Conservation (phyloP, 2,329 filamentous ascomycete genomes). For the Chalaropsis ovoidea region DNA sequence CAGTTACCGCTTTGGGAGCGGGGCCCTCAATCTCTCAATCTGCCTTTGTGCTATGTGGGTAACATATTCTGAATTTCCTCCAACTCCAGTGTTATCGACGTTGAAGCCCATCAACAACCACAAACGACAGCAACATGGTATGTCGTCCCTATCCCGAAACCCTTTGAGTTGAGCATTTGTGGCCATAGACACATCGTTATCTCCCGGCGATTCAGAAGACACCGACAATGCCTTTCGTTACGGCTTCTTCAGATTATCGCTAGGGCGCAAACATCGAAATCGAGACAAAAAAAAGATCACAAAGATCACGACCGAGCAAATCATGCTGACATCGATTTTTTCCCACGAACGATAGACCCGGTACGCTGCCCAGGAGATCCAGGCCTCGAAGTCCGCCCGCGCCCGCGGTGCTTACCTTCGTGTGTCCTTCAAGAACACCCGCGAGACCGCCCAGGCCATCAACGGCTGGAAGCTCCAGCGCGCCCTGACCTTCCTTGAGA, state of each 20-base stretch:
- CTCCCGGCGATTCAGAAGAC: slow-evolving; percentile 8
- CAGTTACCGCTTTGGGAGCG: slow-evolving; percentile 24
- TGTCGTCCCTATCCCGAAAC: slow-evolving; percentile 22
- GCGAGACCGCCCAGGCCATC: slow-evolving; percentile 98
- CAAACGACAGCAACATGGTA: slow-evolving; percentile 26
- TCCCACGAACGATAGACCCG: slow-evolving; percentile 55
- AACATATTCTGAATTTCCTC: slow-evolving; percentile 26
- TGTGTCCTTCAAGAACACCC: slow-evolving; percentile 99
- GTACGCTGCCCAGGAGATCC: slow-evolving; percentile 87
- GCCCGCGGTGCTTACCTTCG: slow-evolving; percentile 97
- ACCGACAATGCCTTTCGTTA: slow-evolving; percentile 11
- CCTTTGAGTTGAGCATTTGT: neutral
- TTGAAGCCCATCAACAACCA: slow-evolving; percentile 26
- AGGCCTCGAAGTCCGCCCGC: slow-evolving; percentile 86
- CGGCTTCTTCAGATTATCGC: slow-evolving; percentile 9
- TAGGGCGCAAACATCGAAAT: slow-evolving; percentile 16
- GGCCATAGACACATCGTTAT: slow-evolving; percentile 1
- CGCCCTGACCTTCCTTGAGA: slow-evolving; percentile 93
- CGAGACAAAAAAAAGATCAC: neutral
- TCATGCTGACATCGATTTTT: slow-evolving; percentile 18
- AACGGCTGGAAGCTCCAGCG: slow-evolving; percentile 98
- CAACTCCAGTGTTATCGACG: slow-evolving; percentile 25
- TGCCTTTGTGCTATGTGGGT: slow-evolving; percentile 25
- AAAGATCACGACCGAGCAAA: slow-evolving; percentile 4
- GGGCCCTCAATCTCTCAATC: slow-evolving; percentile 25